Conservation (phyloP, 1,284 basidiomycete species). For the Megacollybia platyphylla region DNA sequence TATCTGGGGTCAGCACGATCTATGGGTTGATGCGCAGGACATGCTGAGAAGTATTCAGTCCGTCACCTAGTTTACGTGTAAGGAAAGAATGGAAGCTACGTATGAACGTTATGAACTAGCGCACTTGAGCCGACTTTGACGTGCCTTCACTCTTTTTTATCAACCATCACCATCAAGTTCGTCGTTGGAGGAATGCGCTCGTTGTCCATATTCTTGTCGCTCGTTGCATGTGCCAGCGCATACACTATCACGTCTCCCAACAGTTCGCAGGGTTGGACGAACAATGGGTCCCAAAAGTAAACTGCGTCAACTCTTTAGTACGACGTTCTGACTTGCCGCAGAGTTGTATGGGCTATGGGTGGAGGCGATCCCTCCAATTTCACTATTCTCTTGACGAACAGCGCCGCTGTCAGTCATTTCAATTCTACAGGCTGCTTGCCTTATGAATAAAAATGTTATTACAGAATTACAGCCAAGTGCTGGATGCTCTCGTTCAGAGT, state of each 20-base stretch:
- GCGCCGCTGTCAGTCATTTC: conserved; percentile 21
- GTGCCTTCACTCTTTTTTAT: not conserved
- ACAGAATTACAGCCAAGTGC: conserved; percentile 18
- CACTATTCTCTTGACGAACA: conserved; percentile 54
- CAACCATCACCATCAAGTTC: conserved; percentile 7
- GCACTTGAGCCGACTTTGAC: not conserved
- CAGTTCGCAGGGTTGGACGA: conserved; percentile 39
- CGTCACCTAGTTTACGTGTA: not conserved
- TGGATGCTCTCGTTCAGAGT: conserved; percentile 38
- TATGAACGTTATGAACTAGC: not conserved
- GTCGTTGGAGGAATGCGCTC: conserved; percentile 29
- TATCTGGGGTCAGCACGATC: conserved; percentile 79
- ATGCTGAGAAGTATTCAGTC: conserved; percentile 17
- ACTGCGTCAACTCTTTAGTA: conserved; percentile 6
- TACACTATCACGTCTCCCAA: conserved; percentile 48
- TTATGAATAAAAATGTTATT: not conserved
- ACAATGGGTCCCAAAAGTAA: conserved; percentile 37
- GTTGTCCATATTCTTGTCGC: conserved; percentile 31
- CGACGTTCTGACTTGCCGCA: conserved; percentile 9
- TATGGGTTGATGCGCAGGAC: conserved; percentile 69
- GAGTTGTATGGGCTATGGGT: conserved; percentile 52
- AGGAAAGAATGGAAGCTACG: not conserved
- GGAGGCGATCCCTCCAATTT: conserved; percentile 55
- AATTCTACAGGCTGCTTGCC: not conserved
- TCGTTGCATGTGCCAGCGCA: conserved; percentile 45